Percentiles rank a stretch among this genome's conserved stretches.
Evolutionary conservation across 2,329 filamentous ascomycete species (phyloP).

Genomic region (Pseudogymnoascus sp.): DNA sequence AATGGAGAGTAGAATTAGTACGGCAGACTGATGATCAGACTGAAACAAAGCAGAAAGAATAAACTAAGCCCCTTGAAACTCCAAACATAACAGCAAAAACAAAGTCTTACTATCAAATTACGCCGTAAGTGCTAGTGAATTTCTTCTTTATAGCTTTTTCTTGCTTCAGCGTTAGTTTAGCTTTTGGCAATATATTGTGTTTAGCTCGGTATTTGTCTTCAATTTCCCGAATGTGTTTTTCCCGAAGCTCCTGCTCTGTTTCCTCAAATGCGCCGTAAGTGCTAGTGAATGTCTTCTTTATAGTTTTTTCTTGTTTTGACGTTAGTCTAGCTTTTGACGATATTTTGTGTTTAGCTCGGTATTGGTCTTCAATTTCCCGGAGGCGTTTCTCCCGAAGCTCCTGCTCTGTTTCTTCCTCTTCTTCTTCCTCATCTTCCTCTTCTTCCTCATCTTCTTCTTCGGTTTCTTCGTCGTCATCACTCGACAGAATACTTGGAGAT

Average conservation of each 20-base stretch:
- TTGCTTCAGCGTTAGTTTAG: background rate
- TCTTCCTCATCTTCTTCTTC: background rate
- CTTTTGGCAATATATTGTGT: background rate
- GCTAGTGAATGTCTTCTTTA: background rate
- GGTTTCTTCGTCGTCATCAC: background rate
- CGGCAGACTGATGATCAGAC: background rate
- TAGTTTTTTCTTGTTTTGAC: background rate
- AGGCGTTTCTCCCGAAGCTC: background rate
- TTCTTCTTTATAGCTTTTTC: background rate
- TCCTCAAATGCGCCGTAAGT: background rate
- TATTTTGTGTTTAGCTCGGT: background rate
- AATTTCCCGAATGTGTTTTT: background rate
- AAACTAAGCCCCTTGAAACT: background rate
- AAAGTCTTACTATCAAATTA: background rate
- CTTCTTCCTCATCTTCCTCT: background rate
- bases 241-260: background rate
- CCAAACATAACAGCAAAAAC: background rate
- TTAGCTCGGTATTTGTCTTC: background rate
- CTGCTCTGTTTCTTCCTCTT: background rate
- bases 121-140: background rate
- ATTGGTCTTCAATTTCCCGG: background rate
- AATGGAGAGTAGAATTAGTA: background rate
- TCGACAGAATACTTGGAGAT: background rate
- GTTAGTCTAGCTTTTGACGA: background rate
- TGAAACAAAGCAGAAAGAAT: conserved; percentile 1